Percentiles rank a stretch among this genome's conserved stretches.
These are phyloP conservation scores for Triangularia verruculosa DNA, from an alignment of 2,329 filamentous ascomycete species.

Conservation along the genomic window DNA sequence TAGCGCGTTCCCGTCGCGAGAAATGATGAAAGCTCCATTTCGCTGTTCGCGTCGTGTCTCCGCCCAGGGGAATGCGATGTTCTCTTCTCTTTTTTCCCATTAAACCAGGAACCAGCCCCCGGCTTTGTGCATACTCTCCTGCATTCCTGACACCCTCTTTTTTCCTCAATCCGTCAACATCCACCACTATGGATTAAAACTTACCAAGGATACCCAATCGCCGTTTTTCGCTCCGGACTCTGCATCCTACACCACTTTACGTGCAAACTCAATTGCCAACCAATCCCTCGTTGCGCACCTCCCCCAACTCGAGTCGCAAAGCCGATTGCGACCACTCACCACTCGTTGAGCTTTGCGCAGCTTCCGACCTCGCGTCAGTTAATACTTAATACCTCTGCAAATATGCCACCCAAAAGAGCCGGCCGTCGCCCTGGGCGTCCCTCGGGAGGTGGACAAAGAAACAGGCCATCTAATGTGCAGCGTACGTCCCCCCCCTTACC, in stretches of 20 bases:
- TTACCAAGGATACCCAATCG: background rate
- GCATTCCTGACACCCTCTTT: background rate
- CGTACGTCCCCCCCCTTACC: slow-evolving; percentile 32
- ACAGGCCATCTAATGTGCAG: slow-evolving; percentile 36
- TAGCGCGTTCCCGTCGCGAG: slow-evolving; percentile 16
- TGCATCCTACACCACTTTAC: background rate
- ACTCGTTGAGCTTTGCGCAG: background rate
- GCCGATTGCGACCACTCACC: background rate
- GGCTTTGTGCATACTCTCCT: slow-evolving; percentile 7
- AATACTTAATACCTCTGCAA: background rate
- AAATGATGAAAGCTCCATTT: background rate
- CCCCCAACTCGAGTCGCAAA: background rate
- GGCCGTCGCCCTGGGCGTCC: background rate
- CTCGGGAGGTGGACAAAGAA: slow-evolving; percentile 8
- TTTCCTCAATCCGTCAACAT: background rate
- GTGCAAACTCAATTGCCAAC: background rate
- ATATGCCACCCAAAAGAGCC: slow-evolving; percentile 24
- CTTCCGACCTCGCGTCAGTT: background rate
- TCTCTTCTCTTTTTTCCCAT: slow-evolving; percentile 2
- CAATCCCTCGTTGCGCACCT: background rate
- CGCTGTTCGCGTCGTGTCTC: background rate
- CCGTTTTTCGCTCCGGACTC: background rate
- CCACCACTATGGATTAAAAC: background rate
- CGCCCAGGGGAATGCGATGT: background rate
- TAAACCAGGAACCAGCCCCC: slow-evolving; percentile 17